Evolutionary conservation across 495 filamentous ascomycete genomes (phyloP), one percentile per base, ranked within the genome.

Genomic region (Penicillium fimorum): DNA sequence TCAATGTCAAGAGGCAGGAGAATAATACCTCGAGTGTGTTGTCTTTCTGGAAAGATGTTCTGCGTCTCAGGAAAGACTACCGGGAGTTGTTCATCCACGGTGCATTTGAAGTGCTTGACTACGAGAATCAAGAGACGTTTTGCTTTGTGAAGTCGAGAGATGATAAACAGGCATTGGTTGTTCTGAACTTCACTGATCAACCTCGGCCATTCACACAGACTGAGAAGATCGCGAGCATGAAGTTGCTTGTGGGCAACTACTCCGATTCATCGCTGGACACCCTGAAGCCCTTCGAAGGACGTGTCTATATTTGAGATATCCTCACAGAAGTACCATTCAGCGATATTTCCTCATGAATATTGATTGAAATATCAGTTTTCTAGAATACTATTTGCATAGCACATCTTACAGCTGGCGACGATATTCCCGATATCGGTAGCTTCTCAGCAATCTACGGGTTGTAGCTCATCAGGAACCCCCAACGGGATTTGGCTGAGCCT

Each of bases 1-100:
- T 79, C 20, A 84, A 84, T 50, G 78, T 76, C 0, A 66, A 69
- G 44, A 53, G 50, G 0, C 79, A 83, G 58, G 35, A 64, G n/a
- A 12, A 41, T 12, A 73, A 79, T 15, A 33, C 63, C 0, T 43
- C 65, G 1, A 73, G 69, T 9, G 70, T 82, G 11, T 62, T 79
- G 54, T 57, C 59, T 0, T 84, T 79, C 61, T 85, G 79, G 75
- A 72, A 73, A 46, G 49, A 56, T 29, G 55, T 75, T 32, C 30
- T 84, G 38, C 58, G 47, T 11, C 47, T 76, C n/a, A 70, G 82
- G 6, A 82, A 79, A 61, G 58, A 79, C 47, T 64, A 80, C 49
- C 66, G 58, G 1, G 75, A 78, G n/a, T 50, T 80, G 1, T 82
- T 84, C 44, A 70, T 83, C 10, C 76, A 83, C 61, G 84, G 84